Conservation (phyloP, 2,329 filamentous ascomycete species). For the Mycocentrospora acerina region DNA sequence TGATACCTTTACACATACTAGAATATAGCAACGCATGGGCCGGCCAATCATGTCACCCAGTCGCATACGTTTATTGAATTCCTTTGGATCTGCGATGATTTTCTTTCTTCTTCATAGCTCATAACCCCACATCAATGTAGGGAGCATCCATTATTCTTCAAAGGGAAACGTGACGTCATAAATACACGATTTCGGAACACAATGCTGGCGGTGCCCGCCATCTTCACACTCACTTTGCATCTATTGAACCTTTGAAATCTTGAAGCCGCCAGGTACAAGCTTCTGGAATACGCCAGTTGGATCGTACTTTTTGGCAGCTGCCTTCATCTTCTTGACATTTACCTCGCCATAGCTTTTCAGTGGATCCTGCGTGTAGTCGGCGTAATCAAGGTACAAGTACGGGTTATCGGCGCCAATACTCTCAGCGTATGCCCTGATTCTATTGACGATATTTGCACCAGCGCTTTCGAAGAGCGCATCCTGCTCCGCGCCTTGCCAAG, state of each 20-base stretch:
- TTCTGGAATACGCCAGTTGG: conserved; percentile 26
- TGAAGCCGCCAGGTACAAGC: conserved; percentile 29
- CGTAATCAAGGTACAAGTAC: conserved; percentile 40
- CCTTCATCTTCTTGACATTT: conserved; percentile 22
- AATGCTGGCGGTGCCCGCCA: no score
- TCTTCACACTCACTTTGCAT: no score
- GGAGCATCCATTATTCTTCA: no score
- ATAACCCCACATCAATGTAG: no score
- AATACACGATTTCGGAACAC: no score
- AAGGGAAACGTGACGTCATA: no score
- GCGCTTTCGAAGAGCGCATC: conserved; percentile 20
- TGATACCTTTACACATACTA: no score
- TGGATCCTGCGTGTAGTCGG: conserved; percentile 19
- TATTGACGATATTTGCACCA: conserved; percentile 15
- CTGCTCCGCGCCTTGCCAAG: conserved; percentile 23
- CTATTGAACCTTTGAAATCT: conserved; percentile 20
- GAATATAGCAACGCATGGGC: no score
- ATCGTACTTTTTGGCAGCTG: conserved; percentile 23
- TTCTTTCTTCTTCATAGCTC: no score
- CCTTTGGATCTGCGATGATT: no score
- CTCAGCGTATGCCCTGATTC: conserved; percentile 17
- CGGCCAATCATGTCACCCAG: no score
- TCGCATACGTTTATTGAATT: no score
- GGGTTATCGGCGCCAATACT: conserved; percentile 24
- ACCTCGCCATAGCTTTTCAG: conserved; percentile 22